phyloP scores from a whole-genome alignment of 2,329 filamentous ascomycete genomes.

The Aspergillus luchuensis region DNA sequence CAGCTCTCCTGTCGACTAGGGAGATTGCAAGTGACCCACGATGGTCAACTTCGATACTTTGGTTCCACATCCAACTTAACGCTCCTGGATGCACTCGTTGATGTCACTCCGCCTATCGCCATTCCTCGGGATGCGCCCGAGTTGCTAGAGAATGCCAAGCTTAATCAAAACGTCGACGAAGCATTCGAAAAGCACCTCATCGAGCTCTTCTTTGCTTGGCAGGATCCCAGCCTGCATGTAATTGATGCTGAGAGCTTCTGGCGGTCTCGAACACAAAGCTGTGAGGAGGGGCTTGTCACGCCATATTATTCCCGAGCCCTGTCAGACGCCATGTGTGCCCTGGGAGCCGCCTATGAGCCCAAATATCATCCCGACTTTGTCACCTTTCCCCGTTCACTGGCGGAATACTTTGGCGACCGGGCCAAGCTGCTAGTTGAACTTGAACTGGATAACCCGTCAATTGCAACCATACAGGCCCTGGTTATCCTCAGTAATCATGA shows the following conservation, averaged over 20 bases:
- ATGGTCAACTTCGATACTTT: slow-evolving; percentile 10
- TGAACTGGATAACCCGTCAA: slow-evolving; percentile 50
- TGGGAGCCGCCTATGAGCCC: slow-evolving; percentile 48
- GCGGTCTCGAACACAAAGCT: slow-evolving; percentile 6
- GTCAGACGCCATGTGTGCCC: slow-evolving; percentile 27
- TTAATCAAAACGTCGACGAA: neutral
- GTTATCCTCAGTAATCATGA: slow-evolving; percentile 50
- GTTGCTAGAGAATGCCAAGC: slow-evolving; percentile 1
- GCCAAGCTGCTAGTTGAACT: slow-evolving; percentile 51
- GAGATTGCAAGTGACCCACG: slow-evolving; percentile 7
- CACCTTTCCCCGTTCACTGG: slow-evolving; percentile 39
- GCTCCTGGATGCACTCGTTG: slow-evolving; percentile 3
- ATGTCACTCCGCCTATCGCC: neutral
- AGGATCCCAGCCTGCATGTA: slow-evolving; percentile 11
- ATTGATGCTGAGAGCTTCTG: slow-evolving; percentile 8
- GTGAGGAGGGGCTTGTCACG: neutral
- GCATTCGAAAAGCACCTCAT: slow-evolving; percentile 9
- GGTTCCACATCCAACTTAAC: slow-evolving; percentile 11
- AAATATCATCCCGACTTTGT: slow-evolving; percentile 48
- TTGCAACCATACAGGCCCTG: slow-evolving; percentile 53
- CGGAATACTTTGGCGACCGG: slow-evolving; percentile 45
- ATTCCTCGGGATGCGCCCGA: neutral
- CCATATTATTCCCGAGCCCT: slow-evolving; percentile 8
- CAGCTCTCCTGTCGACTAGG: slow-evolving; percentile 13
- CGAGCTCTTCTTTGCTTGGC: slow-evolving; percentile 11